These are phyloP conservation scores for Paecilomyces niveus DNA, from an alignment of 2,329 filamentous ascomycete species.

Conservation along the genomic window DNA sequence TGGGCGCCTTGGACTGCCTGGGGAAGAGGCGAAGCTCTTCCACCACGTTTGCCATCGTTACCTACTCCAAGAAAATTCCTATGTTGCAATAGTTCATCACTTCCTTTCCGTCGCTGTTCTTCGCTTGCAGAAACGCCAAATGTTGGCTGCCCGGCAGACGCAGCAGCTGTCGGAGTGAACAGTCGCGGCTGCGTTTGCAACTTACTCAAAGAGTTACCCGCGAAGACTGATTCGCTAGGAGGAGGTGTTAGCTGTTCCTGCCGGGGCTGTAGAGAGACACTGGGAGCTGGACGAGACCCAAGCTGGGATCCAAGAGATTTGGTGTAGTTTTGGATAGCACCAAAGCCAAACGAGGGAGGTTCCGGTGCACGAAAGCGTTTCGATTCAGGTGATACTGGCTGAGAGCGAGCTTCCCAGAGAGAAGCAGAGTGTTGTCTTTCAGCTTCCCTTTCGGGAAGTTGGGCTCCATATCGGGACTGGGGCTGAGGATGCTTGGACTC, in stretches of 20 bases:
- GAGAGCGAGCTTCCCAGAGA: constrained; percentile 31
- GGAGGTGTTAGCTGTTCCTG: constrained; percentile 26
- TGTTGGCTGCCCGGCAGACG: constrained; percentile 21
- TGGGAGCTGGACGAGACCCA: constrained; percentile 23
- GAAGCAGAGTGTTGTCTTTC: constrained; percentile 19
- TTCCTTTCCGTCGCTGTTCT: constrained; percentile 38
- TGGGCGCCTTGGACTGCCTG: constrained; percentile 93
- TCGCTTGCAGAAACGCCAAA: constrained; percentile 22
- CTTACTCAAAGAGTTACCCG: constrained; percentile 14
- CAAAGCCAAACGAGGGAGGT: constrained; percentile 29
- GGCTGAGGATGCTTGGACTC: constrained; percentile 21
- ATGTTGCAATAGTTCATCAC: constrained; percentile 52
- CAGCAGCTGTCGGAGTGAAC: constrained; percentile 26
- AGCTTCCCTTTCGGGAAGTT: constrained; percentile 27
- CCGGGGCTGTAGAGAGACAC: constrained; percentile 24
- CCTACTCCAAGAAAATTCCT: constrained; percentile 67
- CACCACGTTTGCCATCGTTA: constrained; percentile 69
- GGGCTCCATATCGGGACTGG: constrained; percentile 22
- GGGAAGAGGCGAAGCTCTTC: constrained; percentile 78
- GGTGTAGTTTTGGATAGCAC: constrained; percentile 34
- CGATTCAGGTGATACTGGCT: constrained; percentile 31
- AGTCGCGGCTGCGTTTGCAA: constrained; percentile 25
- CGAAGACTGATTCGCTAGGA: constrained; percentile 26
- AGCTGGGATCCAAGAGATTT: constrained; percentile 35
- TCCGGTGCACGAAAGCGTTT: constrained; percentile 28